Evolutionary conservation across 495 filamentous ascomycete genomes (phyloP).

Genomic region (Bathelium albidoporum): DNA sequence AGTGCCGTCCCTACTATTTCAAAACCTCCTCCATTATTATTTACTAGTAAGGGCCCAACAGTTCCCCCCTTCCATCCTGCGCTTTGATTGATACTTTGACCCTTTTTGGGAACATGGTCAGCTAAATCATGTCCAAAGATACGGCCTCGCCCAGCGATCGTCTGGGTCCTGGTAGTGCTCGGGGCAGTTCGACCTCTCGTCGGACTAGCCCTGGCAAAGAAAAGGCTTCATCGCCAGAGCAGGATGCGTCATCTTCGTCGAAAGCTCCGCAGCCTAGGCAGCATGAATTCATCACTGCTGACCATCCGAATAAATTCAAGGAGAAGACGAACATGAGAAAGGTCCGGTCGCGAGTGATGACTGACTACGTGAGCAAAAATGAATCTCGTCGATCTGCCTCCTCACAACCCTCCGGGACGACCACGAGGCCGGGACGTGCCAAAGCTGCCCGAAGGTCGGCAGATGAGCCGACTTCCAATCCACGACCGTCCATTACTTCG

Average conservation of each 20-base stretch:
- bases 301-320: slow-evolving; percentile 12
- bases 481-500: background rate
- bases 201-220: background rate
- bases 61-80: background rate
- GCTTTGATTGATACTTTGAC: background rate
- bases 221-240: background rate
- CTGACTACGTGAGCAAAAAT: slow-evolving; percentile 11
- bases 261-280: background rate
- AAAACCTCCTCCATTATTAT: slow-evolving; percentile 3
- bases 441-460: background rate
- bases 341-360: slow-evolving; percentile 14
- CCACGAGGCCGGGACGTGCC: background rate
- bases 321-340: slow-evolving; percentile 8
- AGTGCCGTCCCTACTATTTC: background rate
- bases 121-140: slow-evolving; percentile 2
- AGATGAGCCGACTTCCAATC: background rate
- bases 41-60: slow-evolving; percentile 5
- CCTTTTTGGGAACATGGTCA: background rate
- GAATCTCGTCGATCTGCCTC: background rate
- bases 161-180: background rate
- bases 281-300: background rate
- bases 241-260: background rate
- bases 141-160: background rate
- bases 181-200: background rate
- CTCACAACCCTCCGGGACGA: background rate